Evolutionary conservation across 306 rosid species (phyloP).

Genomic region (Rubus parviflorus): DNA sequence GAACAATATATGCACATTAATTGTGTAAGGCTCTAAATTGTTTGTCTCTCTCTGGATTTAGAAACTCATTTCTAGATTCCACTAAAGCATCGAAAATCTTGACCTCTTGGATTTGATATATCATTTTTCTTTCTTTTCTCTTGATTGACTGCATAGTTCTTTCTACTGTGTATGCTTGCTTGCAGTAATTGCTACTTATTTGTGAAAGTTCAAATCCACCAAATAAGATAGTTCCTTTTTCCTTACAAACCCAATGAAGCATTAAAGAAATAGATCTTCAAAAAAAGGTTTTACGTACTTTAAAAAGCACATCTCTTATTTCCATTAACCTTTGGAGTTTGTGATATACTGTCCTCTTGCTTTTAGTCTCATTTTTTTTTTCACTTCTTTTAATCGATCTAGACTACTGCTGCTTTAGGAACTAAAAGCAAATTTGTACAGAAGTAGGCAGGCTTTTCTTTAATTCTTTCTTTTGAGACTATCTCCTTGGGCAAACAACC

Average conservation of each 20-base stretch:
- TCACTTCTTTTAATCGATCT: neutral
- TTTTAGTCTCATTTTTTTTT: conserved; percentile 5
- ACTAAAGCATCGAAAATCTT: neutral
- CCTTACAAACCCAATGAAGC: neutral
- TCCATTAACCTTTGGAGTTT: conserved; percentile 4
- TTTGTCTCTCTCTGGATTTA: conserved; percentile 3
- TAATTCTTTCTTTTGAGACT: neutral
- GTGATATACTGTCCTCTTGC: conserved; percentile 16
- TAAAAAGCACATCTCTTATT: conserved; percentile 14
- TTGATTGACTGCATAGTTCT: neutral
- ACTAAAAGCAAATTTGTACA: neutral
- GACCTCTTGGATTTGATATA: neutral
- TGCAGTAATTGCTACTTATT: neutral
- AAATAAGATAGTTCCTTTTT: neutral
- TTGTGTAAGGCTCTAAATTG: neutral
- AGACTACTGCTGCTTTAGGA: neutral
- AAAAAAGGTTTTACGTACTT: neutral
- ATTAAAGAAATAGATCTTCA: neutral
- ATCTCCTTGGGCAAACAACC: neutral
- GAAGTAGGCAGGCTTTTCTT: neutral
- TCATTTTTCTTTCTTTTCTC: neutral
- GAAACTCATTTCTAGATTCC: conserved; percentile 1
- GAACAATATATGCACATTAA: neutral
- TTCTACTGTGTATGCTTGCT: neutral
- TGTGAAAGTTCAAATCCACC: conserved; percentile 6